These are phyloP conservation scores for Bothia castanella DNA, from an alignment of 1,284 basidiomycete species.

Conservation along the genomic window DNA sequence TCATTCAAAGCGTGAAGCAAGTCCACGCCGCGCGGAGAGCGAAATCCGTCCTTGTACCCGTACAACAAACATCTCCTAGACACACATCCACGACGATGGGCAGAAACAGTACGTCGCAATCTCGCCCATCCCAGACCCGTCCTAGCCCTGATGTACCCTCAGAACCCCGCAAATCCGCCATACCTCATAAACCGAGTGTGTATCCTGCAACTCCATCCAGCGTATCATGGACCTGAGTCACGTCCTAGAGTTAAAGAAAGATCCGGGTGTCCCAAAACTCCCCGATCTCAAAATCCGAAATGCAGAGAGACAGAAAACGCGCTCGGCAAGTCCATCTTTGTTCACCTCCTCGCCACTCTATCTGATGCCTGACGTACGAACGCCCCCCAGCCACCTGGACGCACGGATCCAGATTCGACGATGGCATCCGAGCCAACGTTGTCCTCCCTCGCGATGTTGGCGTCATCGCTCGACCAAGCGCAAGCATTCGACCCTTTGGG, in stretches of 20 bases:
- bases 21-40: too few relatives aligned
- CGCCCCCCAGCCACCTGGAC: conserved; percentile 19
- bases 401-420: conserved; percentile 50
- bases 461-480: conserved; percentile 35
- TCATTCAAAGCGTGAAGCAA: too few relatives aligned
- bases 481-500: conserved; percentile 32
- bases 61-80: too few relatives aligned
- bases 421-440: conserved; percentile 75
- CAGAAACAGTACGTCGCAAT: conserved; percentile 48
- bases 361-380: neutral
- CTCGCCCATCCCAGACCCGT: neutral
- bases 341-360: neutral
- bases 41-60: too few relatives aligned
- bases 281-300: conserved; percentile 63
- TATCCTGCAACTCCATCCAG: conserved; percentile 1
- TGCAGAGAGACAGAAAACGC: conserved; percentile 48
- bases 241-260: conserved; percentile 83
- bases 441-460: conserved; percentile 52
- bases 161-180: conserved; percentile 44
- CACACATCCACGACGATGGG: conserved; percentile 38
- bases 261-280: conserved; percentile 76
- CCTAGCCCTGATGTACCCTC: conserved; percentile 5
- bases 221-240: too few relatives aligned
- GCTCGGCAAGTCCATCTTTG: conserved; percentile 29
- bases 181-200: conserved; percentile 58